phyloP scores from a whole-genome alignment of 441 rosid genomes.

The Cnidoscolus chayamansa region DNA sequence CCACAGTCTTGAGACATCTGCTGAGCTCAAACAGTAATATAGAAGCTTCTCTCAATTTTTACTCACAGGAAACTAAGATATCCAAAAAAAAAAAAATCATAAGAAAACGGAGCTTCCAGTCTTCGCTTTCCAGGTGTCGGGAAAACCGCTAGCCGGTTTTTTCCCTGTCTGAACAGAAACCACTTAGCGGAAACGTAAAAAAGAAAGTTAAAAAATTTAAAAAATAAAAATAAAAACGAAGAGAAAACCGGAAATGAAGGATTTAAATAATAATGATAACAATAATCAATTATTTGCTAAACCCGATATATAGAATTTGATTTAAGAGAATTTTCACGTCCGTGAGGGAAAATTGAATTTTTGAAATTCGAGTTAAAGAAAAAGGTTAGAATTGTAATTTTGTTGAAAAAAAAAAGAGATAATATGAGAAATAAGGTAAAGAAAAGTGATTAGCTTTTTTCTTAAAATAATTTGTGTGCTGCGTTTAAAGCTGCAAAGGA shows the following conservation, averaged over 20 bases:
- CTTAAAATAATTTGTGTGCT: slow-evolving; percentile 12
- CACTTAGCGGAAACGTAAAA: slow-evolving; percentile 14
- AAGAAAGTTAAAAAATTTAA: slow-evolving; percentile 14
- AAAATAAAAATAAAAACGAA: slow-evolving; percentile 8
- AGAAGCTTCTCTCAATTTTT: slow-evolving; percentile 16
- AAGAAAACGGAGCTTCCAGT: slow-evolving; percentile 16
- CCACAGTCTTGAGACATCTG: slow-evolving; percentile 24
- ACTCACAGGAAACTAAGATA: slow-evolving; percentile 1
- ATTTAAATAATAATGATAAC: slow-evolving; percentile 19
- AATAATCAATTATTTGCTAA: slow-evolving; percentile 40
- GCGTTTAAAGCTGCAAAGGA: slow-evolving; percentile 32
- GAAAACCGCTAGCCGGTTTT: slow-evolving; percentile 31
- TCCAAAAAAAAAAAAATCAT: not conserved
- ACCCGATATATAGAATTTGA: slow-evolving; percentile 50
- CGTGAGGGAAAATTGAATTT: slow-evolving; percentile 34
- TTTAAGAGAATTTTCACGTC: slow-evolving; percentile 66
- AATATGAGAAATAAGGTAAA: slow-evolving; percentile 13
- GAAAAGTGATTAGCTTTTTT: slow-evolving; percentile 17
- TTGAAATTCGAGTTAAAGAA: not conserved
- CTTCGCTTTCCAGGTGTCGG: slow-evolving; percentile 20
- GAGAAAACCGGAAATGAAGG: slow-evolving; percentile 15
- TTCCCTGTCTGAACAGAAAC: slow-evolving; percentile 28
- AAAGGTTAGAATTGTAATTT: slow-evolving; percentile 35
- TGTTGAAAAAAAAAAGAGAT: not conserved
- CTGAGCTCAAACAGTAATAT: slow-evolving; percentile 26